These are phyloP conservation scores for Populus hybrid DNA, from an alignment of 441 rosid genomes.

Conservation along the genomic window DNA sequence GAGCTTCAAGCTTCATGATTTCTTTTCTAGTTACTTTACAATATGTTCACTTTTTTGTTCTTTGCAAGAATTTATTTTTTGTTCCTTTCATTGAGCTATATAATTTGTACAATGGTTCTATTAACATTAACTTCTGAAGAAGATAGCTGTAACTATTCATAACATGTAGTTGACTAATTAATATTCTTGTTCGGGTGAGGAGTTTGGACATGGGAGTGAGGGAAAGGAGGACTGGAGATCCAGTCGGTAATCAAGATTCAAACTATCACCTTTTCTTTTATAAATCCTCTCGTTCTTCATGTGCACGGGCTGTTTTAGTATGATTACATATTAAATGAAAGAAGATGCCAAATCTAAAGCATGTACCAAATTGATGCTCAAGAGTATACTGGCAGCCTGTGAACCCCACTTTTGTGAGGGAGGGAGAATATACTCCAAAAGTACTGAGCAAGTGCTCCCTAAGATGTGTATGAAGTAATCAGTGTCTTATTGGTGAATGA, in stretches of 20 bases:
- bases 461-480: neutral
- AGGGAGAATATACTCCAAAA: neutral
- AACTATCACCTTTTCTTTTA: neutral
- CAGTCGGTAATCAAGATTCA: neutral
- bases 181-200: neutral
- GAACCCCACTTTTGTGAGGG: neutral
- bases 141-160: neutral
- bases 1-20: constrained; percentile 20
- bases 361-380: neutral
- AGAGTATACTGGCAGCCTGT: neutral
- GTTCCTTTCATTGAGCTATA: neutral
- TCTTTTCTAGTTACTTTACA: neutral
- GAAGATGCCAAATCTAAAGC: neutral
- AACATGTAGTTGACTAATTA: neutral
- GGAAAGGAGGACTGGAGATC: neutral
- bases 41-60: neutral
- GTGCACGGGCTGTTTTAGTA: neutral
- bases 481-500: neutral
- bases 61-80: neutral
- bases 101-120: neutral
- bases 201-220: neutral
- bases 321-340: neutral
- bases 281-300: neutral
- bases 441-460: neutral
- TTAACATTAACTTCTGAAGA: neutral